Conservation (phyloP, 164 flowering plant species). For the Amborella trichopoda region DNA sequence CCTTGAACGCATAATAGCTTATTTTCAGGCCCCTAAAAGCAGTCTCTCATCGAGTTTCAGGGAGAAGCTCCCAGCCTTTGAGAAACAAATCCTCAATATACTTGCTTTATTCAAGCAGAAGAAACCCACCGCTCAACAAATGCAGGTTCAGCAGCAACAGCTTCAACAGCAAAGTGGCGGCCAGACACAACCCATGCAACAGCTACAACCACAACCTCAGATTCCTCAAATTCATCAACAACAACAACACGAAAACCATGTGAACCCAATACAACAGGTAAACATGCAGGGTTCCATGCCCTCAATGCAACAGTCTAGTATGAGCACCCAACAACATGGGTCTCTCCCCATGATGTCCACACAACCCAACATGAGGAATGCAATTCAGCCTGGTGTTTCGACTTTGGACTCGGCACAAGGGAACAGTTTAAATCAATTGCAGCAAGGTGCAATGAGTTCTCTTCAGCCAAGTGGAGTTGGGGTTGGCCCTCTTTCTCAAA, state of each 20-base stretch:
- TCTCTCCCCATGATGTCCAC: constrained; percentile 31
- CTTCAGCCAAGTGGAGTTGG: constrained; percentile 9
- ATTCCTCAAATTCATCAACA: constrained; percentile 41
- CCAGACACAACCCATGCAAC: constrained; percentile 46
- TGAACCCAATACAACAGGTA: constrained; percentile 57
- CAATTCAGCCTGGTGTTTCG: constrained; percentile 41
- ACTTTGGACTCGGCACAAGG: constrained; percentile 67
- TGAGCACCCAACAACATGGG: constrained; percentile 34
- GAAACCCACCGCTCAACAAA: constrained; percentile 34
- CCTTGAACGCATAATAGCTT: constrained; percentile 44
- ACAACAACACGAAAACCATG: constrained; percentile 60
- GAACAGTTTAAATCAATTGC: constrained; percentile 35
- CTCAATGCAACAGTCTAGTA: constrained; percentile 34
- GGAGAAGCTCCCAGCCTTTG: constrained; percentile 51
- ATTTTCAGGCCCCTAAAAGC: constrained; percentile 42
- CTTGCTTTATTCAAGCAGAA: constrained; percentile 37
- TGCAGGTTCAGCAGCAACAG: constrained; percentile 40
- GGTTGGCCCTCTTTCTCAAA: no score
- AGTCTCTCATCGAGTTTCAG: constrained; percentile 22
- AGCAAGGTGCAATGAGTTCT: constrained; percentile 34
- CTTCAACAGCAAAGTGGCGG: constrained; percentile 21
- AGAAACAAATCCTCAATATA: constrained; percentile 52
- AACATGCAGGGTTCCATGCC: constrained; percentile 31
- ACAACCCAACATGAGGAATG: constrained; percentile 41
- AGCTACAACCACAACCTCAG: constrained; percentile 20